Evolutionary conservation across 352 stramenopile species (phyloP).

Genomic region (Pythium angustatum): DNA sequence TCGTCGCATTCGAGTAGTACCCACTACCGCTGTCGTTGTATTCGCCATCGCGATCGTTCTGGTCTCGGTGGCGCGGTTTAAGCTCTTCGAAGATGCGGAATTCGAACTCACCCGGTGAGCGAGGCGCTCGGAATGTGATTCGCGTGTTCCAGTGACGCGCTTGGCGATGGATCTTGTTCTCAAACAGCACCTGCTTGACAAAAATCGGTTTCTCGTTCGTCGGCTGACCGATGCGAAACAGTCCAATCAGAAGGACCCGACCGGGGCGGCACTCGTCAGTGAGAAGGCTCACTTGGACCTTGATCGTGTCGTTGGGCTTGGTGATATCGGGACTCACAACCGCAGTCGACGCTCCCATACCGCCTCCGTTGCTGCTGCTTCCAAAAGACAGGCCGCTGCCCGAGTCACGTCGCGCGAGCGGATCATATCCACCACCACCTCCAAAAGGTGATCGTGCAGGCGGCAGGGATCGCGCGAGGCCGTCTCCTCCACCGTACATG

Average conservation of each 20-base stretch:
- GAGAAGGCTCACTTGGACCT: constrained; percentile 65
- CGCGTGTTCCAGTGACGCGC: constrained; percentile 66
- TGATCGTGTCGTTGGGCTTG: constrained; percentile 79
- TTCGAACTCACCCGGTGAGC: constrained; percentile 81
- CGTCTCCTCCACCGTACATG: constrained; percentile 12
- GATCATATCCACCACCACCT: constrained; percentile 23
- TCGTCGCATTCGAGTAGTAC: constrained; percentile 71
- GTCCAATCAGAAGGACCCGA: constrained; percentile 69
- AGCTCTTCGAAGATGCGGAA: constrained; percentile 83
- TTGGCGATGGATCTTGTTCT: constrained; percentile 71
- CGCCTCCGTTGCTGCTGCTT: constrained; percentile 23
- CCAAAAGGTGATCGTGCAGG: constrained; percentile 19
- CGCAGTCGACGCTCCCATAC: constrained; percentile 23
- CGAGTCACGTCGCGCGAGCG: constrained; percentile 17
- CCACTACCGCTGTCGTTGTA: constrained; percentile 27
- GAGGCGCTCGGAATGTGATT: constrained; percentile 79
- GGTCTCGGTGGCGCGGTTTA: constrained; percentile 34
- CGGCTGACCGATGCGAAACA: constrained; percentile 73
- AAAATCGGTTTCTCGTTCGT: constrained; percentile 85
- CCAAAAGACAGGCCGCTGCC: constrained; percentile 27
- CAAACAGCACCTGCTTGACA: constrained; percentile 80
- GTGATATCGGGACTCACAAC: constrained; percentile 57
- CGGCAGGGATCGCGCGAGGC: constrained; percentile 22
- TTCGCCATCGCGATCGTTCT: constrained; percentile 33
- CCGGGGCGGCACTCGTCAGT: constrained; percentile 58